Base-by-base conservation (phyloP, 2,329 filamentous ascomycete species). In the Aspergillus nomiae region DNA sequence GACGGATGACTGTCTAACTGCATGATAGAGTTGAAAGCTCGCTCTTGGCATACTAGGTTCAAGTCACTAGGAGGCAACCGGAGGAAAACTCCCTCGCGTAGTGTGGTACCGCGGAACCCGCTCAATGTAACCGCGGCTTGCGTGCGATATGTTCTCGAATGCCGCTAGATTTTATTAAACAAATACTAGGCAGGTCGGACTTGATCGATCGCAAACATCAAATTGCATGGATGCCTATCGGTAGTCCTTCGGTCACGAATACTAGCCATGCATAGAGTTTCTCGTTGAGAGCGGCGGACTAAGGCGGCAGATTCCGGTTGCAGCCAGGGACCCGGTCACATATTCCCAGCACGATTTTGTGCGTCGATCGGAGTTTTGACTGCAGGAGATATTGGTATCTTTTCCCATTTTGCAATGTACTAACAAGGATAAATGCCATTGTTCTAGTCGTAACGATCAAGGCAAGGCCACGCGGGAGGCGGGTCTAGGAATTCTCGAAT, bases 401-500 rank as follows among this genome's bases (percentile, higher is more conserved):
- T 38, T 55, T 38, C 51, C 32, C 51, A 24, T 24, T 55, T n/a
- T 9, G 32, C 38, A 16, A 21, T 34, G 51, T 38, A 19, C 51
- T 55, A 55, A 24, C 51, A 38, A 6, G 32, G 34, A 26, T 55
- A 38, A 55, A 55, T 36, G 51, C 12, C 51, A 54, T 54, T 54
- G 51, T 38, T 55, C 21, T n/a, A 55, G 32, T 26, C n/a, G 34
- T 11, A 38, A 36, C 26, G 28, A 32, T 36, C 14, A 59, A n/a
- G 21, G 11, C 34, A 36, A 36, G 46, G 32, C 45, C 57, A 59
- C 57, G 57, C 57, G 46, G 48, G 57, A 59, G 24, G 43, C 43
- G 56, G 48, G 46, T 38, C 54, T 12, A 51, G 50, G 55, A 30
- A 32, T 21, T 43, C 57, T 65, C 60, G 54, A 63, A 65, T 60